A percentile compares a stretch with the other conserved stretches of the same genome.
These are phyloP conservation scores for Fusarium sp. DNA, from an alignment of 2,329 filamentous ascomycete species.

Conservation along the genomic window DNA sequence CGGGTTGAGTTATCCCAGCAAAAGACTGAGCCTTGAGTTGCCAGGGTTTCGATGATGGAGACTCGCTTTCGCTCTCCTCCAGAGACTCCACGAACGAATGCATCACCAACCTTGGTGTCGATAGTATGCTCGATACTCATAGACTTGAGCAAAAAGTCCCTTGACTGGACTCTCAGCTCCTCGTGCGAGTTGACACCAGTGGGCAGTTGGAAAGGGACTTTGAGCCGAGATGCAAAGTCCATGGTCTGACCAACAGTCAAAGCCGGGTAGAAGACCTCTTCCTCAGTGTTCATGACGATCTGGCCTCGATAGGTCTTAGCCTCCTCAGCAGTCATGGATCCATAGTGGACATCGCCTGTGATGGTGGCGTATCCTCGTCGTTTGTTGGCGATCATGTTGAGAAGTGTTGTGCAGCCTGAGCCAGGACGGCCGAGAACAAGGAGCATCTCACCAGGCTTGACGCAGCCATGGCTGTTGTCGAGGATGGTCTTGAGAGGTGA, in stretches of 20 bases:
- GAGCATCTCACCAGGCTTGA: constrained; percentile 78
- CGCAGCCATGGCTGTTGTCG: constrained; percentile 71
- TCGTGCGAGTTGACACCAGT: constrained; percentile 53
- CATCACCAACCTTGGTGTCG: constrained; percentile 74
- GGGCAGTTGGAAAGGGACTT: constrained; percentile 61
- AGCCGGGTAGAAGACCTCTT: constrained; percentile 71
- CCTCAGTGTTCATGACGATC: constrained; percentile 76
- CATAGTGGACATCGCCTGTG: constrained; percentile 67
- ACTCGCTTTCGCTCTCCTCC: constrained; percentile 76
- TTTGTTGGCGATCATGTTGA: constrained; percentile 75
- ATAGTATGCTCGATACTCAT: constrained; percentile 68
- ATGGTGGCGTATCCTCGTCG: constrained; percentile 67
- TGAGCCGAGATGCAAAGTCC: constrained; percentile 72
- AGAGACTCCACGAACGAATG: constrained; percentile 71
- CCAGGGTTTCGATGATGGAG: constrained; percentile 72
- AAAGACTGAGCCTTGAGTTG: constrained; percentile 65
- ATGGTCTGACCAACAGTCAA: constrained; percentile 77
- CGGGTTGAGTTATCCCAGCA: constrained; percentile 76
- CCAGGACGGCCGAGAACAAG: constrained; percentile 75
- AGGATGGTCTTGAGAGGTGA: constrained; percentile 72
- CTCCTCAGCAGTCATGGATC: constrained; percentile 58
- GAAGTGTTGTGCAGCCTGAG: constrained; percentile 74
- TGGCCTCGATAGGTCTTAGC: constrained; percentile 63
- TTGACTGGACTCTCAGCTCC: constrained; percentile 56
- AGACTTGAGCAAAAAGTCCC: constrained; percentile 65